Conservation (phyloP, 129 eudicot genomes). For the Pseudognaphalium luteoalbum region DNA sequence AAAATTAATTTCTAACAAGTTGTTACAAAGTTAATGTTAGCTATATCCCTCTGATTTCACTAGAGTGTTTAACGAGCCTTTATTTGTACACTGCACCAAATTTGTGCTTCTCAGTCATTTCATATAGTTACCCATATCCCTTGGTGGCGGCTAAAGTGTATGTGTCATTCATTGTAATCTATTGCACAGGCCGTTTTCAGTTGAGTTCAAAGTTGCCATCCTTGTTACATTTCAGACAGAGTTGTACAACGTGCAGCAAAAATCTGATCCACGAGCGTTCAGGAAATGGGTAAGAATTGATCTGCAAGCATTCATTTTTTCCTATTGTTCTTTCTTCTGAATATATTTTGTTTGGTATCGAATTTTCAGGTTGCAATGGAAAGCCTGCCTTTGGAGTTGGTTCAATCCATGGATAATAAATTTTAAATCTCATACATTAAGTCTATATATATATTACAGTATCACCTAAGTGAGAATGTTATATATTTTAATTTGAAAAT, state of each 20-base stretch:
- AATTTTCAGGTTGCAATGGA: conserved; percentile 68
- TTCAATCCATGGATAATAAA: conserved; percentile 35
- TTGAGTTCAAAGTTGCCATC: conserved; percentile 73
- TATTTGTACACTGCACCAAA: background rate
- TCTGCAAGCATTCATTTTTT: background rate
- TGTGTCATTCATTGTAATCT: background rate
- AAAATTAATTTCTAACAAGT: no score
- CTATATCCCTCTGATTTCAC: background rate
- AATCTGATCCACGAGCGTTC: conserved; percentile 54
- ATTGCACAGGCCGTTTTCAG: conserved; percentile 45
- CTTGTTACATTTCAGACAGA: conserved; percentile 65
- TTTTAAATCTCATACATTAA: background rate
- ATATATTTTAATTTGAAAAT: background rate
- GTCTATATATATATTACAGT: background rate
- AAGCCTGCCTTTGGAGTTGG: conserved; percentile 71
- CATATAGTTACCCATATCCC: background rate
- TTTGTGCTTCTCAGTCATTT: background rate
- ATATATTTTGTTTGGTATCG: background rate
- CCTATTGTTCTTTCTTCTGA: background rate
- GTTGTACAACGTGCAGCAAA: conserved; percentile 53
- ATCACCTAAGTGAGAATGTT: background rate
- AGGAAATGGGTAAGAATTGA: conserved; percentile 64
- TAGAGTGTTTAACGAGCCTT: background rate
- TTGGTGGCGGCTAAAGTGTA: background rate
- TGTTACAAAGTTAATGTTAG: background rate